Base-by-base conservation (phyloP, 2,329 filamentous ascomycete genomes). In the Colletotrichum sp. region DNA sequence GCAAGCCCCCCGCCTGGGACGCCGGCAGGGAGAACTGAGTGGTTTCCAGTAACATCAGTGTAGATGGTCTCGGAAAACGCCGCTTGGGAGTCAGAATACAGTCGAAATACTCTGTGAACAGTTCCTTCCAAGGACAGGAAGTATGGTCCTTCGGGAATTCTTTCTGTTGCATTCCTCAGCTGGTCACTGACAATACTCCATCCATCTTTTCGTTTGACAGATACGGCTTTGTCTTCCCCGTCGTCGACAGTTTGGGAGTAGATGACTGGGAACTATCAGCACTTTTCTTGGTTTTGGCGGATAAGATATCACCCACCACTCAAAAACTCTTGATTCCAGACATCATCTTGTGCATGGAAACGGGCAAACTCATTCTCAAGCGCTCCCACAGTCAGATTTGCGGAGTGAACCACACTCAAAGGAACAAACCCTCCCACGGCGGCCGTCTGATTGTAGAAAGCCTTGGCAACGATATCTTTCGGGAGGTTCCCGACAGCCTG, bases 51-150 rank as follows among this genome's bases (percentile, higher is more conserved):
- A 1, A 9, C 30, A 6, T 66, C 6, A 4, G 28, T 55, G 24
- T 39, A 10, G 22, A 66, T 22, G 39, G 39, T 26, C 7, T 80
- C 76, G 32, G 59, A 78, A 36, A 81, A 81, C 4, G 80, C 77
- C 3, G 75, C 78, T 6, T 69, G 65, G 2, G 64, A 55, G n/a
- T 81, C 80, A 72, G 84, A 9, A 59, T 81, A 81, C 2, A 81
- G 52, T 8, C 78, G 73, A 64, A 16, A 60, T 0, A 6, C 57
- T 26, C 9, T 24, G 15, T 60, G 57, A 24, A 7, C 1, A 4
- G 22, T n/a, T 1, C 57, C 57, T 8, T 24, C 26, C 5, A 26
- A 60, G 24, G 26, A 60, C 3, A 30, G 22, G 3, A 60, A 60
- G 57, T 60, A 60, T 6, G 57, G 57, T 18, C 57, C 57, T 22